phyloP scores from a whole-genome alignment of 225 moss, liverwort and hornwort species.

The Pleurozium schreberi region DNA sequence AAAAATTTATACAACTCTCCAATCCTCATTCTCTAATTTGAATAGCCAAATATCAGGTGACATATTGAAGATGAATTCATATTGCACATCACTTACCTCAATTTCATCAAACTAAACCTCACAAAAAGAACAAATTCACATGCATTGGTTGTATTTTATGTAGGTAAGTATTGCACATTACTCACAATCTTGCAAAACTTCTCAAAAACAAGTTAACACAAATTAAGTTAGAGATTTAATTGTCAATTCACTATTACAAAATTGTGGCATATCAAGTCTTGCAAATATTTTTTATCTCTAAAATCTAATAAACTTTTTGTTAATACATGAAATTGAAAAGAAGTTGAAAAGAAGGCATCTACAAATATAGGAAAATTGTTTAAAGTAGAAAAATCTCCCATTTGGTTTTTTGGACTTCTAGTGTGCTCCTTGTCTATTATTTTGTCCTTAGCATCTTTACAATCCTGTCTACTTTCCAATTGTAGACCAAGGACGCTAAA shows the following conservation, averaged over 20 bases:
- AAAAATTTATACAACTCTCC: too few species aligned
- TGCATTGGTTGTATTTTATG: too few species aligned
- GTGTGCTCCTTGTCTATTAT: neutral
- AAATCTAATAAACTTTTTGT: too few species aligned
- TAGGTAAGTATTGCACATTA: too few species aligned
- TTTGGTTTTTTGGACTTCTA: neutral
- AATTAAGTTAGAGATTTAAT: neutral
- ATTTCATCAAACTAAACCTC: too few species aligned
- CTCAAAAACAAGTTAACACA: neutral
- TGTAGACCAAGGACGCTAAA: neutral
- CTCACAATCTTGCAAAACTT: neutral
- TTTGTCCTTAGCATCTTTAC: neutral
- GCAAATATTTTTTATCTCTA: neutral
- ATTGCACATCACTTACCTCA: too few species aligned
- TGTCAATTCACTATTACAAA: neutral
- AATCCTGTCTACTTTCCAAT: neutral
- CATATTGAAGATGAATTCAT: too few species aligned
- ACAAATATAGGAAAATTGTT: too few species aligned
- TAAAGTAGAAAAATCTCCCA: too few species aligned
- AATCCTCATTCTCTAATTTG: too few species aligned
- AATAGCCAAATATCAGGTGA: too few species aligned
- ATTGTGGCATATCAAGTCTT: neutral
- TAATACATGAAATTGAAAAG: neutral
- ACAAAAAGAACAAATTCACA: too few species aligned
- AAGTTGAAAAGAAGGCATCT: neutral